These are phyloP conservation scores for Wakefieldia striispora DNA, from an alignment of 768 basidiomycete species.

Conservation along the genomic window DNA sequence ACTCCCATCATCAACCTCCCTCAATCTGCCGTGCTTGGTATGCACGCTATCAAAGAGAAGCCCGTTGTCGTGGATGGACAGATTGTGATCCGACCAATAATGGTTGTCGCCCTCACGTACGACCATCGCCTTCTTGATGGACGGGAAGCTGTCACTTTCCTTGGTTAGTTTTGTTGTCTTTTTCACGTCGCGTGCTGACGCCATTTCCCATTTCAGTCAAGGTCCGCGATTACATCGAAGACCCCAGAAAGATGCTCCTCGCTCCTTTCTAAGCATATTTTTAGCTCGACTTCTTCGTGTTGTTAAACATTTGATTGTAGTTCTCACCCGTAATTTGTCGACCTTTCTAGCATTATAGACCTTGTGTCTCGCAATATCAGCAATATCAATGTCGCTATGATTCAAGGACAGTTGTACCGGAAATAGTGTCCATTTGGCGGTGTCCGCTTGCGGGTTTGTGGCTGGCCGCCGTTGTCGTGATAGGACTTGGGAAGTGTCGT, in stretches of 20 bases:
- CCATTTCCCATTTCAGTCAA: conserved; percentile 51
- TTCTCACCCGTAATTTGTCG: conserved; percentile 10
- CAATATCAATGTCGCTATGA: background rate
- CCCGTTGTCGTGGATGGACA: conserved; percentile 91
- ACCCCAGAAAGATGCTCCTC: conserved; percentile 89
- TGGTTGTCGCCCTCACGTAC: conserved; percentile 92
- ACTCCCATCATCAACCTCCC: conserved; percentile 99
- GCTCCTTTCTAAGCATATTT: conserved; percentile 27
- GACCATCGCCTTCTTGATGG: conserved; percentile 96
- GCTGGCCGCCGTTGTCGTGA: too few relatives aligned
- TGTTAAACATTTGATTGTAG: conserved; percentile 8
- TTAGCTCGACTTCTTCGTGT: background rate
- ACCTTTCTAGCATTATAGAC: conserved; percentile 7
- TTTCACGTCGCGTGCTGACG: conserved; percentile 1
- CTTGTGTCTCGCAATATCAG: background rate
- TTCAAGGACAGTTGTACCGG: background rate
- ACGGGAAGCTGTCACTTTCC: conserved; percentile 95
- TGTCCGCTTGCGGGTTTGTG: too few relatives aligned
- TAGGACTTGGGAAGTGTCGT: too few relatives aligned
- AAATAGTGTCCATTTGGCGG: too few relatives aligned
- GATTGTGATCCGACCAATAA: conserved; percentile 95
- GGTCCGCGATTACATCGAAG: conserved; percentile 92
- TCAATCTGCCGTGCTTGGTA: conserved; percentile 91
- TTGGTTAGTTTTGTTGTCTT: conserved; percentile 60
- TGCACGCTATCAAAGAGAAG: conserved; percentile 93